Evolutionary conservation across 1,139 yeast species (phyloP).

Genomic region (Taphrina deformans): DNA sequence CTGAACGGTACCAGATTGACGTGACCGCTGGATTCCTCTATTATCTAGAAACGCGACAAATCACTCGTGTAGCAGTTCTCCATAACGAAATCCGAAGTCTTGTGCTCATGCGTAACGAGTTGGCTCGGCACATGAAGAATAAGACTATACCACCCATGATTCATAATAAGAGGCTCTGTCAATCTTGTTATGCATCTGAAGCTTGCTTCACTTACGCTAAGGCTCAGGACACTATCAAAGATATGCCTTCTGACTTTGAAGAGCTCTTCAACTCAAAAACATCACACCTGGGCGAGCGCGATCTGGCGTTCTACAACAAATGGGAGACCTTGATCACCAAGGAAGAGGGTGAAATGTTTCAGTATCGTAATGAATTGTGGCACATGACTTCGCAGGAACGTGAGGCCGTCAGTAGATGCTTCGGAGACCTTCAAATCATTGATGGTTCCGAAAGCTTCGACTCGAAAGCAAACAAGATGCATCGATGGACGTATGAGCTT

Average conservation of each 20-base stretch:
- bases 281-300: slow-evolving; percentile 52
- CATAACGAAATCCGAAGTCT: slow-evolving; percentile 61
- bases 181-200: slow-evolving; percentile 59
- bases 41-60: slow-evolving; percentile 64
- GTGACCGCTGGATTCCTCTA: slow-evolving; percentile 67
- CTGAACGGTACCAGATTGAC: slow-evolving; percentile 68
- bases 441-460: slow-evolving; percentile 15
- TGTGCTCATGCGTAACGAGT: slow-evolving; percentile 66
- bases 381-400: slow-evolving; percentile 60
- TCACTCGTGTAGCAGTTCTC: slow-evolving; percentile 49
- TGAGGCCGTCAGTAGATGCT: slow-evolving; percentile 59
- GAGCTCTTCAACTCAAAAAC: slow-evolving; percentile 53
- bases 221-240: slow-evolving; percentile 56
- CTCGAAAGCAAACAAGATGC: slow-evolving; percentile 28
- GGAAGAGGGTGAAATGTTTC: slow-evolving; percentile 65
- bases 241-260: slow-evolving; percentile 48
- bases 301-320: slow-evolving; percentile 59
- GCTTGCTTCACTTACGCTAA: slow-evolving; percentile 69
- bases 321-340: slow-evolving; percentile 75
- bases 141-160: slow-evolving; percentile 60
- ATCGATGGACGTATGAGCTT: slow-evolving; percentile 33
- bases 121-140: slow-evolving; percentile 60
- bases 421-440: slow-evolving; percentile 22
- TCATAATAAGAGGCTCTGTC: slow-evolving; percentile 60
- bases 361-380: slow-evolving; percentile 68